Percentiles rank a stretch among this genome's conserved stretches.
phyloP scores from a whole-genome alignment of 1,139 yeast genomes.

The Chernovozyma aurita region DNA sequence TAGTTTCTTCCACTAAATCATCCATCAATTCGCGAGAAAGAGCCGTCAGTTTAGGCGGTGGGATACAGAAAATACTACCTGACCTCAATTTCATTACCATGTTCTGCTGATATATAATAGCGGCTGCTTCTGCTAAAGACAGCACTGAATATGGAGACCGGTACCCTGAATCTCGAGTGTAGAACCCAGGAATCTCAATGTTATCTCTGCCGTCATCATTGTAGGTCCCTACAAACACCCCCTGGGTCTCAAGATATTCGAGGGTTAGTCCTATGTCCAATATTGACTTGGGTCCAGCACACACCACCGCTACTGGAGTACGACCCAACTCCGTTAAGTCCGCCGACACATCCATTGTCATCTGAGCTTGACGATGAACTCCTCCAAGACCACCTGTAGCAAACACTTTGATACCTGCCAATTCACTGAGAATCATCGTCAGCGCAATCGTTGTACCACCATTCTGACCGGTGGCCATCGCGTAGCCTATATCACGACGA shows the following conservation, averaged over 20 bases:
- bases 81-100: slow-evolving; percentile 47
- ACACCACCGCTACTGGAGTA: slow-evolving; percentile 83
- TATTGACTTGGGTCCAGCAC: slow-evolving; percentile 89
- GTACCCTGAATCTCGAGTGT: slow-evolving; percentile 71
- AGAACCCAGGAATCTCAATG: slow-evolving; percentile 74
- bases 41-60: slow-evolving; percentile 69
- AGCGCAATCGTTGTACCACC: slow-evolving; percentile 94
- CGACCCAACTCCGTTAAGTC: slow-evolving; percentile 81
- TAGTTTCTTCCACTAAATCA: slow-evolving; percentile 55
- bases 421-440: slow-evolving; percentile 75
- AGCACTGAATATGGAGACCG: slow-evolving; percentile 62
- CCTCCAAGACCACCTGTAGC: slow-evolving; percentile 96
- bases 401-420: slow-evolving; percentile 78
- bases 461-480: slow-evolving; percentile 55
- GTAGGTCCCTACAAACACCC: slow-evolving; percentile 53
- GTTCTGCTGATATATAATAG: slow-evolving; percentile 50
- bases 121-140: slow-evolving; percentile 56
- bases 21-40: slow-evolving; percentile 51
- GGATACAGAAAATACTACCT: slow-evolving; percentile 80
- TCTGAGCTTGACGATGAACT: slow-evolving; percentile 75
- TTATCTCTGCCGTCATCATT: slow-evolving; percentile 33
- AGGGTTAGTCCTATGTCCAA: slow-evolving; percentile 75
- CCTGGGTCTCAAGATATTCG: slow-evolving; percentile 88
- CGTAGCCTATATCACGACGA: slow-evolving; percentile 73
- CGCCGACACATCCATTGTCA: slow-evolving; percentile 78